Evolutionary conservation across 2,329 filamentous ascomycete species (phyloP), one percentile per base, ranked within the genome.

Genomic region (Alternaria ventricosa): DNA sequence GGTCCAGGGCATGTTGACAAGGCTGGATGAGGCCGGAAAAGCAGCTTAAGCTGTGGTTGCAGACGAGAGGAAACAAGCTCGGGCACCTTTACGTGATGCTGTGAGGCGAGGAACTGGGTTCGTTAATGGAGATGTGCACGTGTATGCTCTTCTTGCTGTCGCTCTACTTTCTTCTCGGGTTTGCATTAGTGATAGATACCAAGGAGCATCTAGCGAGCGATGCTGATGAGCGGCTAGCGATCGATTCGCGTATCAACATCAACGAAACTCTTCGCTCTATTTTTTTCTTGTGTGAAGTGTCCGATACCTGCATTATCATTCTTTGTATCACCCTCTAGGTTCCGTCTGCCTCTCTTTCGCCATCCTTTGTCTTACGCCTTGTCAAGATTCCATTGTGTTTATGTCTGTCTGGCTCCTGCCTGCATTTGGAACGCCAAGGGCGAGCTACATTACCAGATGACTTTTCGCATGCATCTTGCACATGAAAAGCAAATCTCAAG

Each of bases 1-100:
- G 67, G 89, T 91, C 4, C 91, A 95, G 77, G 86, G 83, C 11
- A 82, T 91, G 46, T 79, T 96, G 68, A 89, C 85, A 73, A 83
- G 84, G 27, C 76, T 95, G 62, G 92, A 96, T 75, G 83, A 84
- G 59, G 60, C 61, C 54, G 58, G 68, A n/a, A 50, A 77, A 66
- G 61, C 63, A 47, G 65, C 50, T 23, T 67, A 60, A 54, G 59
- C 36, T 58, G 55, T 59, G 36, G 28, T 57, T 8, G 44, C 5
- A 53, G 46, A 7, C 8, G 43, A 51, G 22, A 20, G 5, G 2
- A 23, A 41, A 23, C 15, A 41, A 10, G 20, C 13, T 36, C 3
- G 11, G n/a, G 18, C 44, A 41, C 20, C 13, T 1, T n/a, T 20
- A 13, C 13, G 13, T 55, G 49, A 30, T 46, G 12, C 25, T 10